phyloP scores from a whole-genome alignment of 768 basidiomycete species.

The Rhodotorula diobovata region DNA sequence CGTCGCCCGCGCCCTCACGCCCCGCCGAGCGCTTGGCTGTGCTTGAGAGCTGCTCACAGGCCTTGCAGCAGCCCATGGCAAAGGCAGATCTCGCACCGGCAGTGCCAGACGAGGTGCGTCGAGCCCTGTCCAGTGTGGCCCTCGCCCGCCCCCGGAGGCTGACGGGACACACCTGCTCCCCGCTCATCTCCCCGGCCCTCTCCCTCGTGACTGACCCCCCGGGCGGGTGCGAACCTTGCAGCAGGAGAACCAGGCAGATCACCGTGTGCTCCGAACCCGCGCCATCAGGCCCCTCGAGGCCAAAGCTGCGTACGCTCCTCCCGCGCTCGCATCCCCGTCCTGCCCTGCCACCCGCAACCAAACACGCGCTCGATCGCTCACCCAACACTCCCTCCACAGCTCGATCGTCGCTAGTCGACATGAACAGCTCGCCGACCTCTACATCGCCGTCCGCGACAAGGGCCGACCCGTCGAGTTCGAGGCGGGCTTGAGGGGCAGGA shows the following conservation, averaged over 20 bases:
- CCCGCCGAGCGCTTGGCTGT: slow-evolving; percentile 23
- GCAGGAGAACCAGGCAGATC: not conserved
- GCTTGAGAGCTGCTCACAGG: not conserved
- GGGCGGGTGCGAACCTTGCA: not conserved
- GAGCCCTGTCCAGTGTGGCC: not conserved
- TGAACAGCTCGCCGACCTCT: slow-evolving; percentile 19
- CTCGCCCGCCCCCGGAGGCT: not conserved
- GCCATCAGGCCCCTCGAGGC: slow-evolving; percentile 14
- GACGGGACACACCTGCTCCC: not conserved
- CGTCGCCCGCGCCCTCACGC: not conserved
- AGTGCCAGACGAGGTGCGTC: slow-evolving; percentile 6
- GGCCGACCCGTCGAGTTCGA: slow-evolving; percentile 9
- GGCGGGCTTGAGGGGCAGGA: slow-evolving; percentile 19
- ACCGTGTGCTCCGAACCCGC: not conserved
- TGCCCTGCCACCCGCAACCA: not conserved
- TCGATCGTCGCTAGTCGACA: not conserved
- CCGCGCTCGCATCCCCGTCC: not conserved
- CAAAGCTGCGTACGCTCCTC: slow-evolving; percentile 9
- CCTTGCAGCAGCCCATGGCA: not conserved
- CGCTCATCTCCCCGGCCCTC: too few species aligned
- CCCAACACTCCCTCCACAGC: not conserved
- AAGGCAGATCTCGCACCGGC: not conserved
- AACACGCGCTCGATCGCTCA: not conserved
- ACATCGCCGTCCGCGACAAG: slow-evolving; percentile 31
- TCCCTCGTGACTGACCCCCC: not conserved